Base-by-base conservation (phyloP, 805 yeast species). In the Metschnikowia matae region DNA sequence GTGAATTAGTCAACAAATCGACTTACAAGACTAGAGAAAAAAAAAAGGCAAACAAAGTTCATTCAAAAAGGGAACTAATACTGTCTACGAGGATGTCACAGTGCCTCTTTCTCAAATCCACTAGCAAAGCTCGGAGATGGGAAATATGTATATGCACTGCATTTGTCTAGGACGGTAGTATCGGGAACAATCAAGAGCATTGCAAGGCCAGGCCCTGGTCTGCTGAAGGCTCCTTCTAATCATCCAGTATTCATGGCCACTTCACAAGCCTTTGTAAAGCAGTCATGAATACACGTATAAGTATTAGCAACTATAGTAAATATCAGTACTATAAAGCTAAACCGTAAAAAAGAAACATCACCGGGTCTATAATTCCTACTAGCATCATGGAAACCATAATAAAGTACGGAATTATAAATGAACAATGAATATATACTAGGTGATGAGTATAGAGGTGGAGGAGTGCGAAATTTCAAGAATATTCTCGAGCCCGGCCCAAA, bases 21-120 rank as follows among this genome's bases (percentile, higher is more conserved):
- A 23, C 11, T 23, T 23, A 23, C 3, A 23, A 3, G 10, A 23
- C 29, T 23, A 23, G 11, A 23, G 11, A 26, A 26, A 26, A 26
- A 8, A 11, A 26, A 8, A 11, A 26, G 29, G 11, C 11, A 26
- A 10, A 8, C 29, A 10, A 26, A 26, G 10, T 1, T 26, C 20
- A 26, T 8, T 8, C 10, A 26, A 8, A 10, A 26, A 26, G 29
- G 29, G 29, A 3, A 26, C 29, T 26, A 26, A 11, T 26, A 21
- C 23, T 18, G 26, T 23, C 29, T 26, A 26, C 29, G 29, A 26
- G 29, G 66, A 81, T 85, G 88, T 86, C 75, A 80, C 87, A 77
- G 68, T 64, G 75, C 71, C 69, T 83, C 91, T 85, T 85, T 81
- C 80, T 89, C 89, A 82, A 74, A 81, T 79, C 80, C 89, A 84